Evolutionary conservation across 441 rosid species (phyloP), one percentile per base, ranked within the genome.

Genomic region (Hura crepitans): DNA sequence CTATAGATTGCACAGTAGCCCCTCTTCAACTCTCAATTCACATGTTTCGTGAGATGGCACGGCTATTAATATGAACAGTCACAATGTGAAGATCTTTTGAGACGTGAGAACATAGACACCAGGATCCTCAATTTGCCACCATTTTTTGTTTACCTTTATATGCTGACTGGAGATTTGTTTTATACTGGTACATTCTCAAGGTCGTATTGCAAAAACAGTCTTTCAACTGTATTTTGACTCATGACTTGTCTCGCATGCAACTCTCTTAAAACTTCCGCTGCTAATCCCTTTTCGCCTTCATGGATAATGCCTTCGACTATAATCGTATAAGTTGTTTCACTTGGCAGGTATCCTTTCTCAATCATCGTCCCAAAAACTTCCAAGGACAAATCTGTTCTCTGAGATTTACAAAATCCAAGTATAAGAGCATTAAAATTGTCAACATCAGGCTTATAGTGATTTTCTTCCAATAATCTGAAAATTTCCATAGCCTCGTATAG

Each of bases 241-340:
- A 93, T 46, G 46, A 88, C 89, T 27, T 73, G 74, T 66, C 75
- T 84, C 18, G 15, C 33, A 54, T 74, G 57, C 78, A 93, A 75
- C 84, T 91, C 92, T 53, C 72, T 81, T 62, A 91, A 75, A 66
- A 93, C 93, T 45, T 84, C 67, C 46, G 81, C 84, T 4, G 95
- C 94, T 28, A 93, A 68, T 73, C 78, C 86, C 64, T 79, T 49
- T 64, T 83, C 81, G 17, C 80, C 79, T 78, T 89, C 89, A 60
- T 87, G 87, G 55, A 86, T 94, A 66, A 93, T 78, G 31, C 98
- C 97, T 84, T 87, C 93, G 3, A 89, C 89, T 0, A 93, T 37
- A 45, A 89, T 87, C 14, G 82, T 74, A 63, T 91, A 91, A 1
- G 93, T 89, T 54, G 88, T 78, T 79, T 91, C 96, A n/a, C 77